Evolutionary conservation across 2,329 filamentous ascomycete species (phyloP), one percentile per base, ranked within the genome.

Genomic region (Ceratocystis alfenasii): DNA sequence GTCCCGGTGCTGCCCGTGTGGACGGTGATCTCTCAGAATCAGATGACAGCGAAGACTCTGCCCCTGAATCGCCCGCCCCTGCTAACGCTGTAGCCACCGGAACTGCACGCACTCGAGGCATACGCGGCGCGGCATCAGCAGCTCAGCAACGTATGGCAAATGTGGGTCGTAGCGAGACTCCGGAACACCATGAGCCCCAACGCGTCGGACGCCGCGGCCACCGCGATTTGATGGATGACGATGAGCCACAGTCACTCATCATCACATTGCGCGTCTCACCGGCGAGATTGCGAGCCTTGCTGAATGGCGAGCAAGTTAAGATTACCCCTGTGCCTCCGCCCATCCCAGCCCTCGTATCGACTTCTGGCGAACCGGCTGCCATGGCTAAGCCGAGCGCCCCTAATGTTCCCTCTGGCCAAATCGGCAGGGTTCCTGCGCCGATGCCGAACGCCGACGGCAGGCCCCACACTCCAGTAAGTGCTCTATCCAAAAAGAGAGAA

Each of bases 71-170:
- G n/a, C 91, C 91, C 2, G 88, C 88, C 1, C 82, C 88, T 46
- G 55, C 28, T 8, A 85, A 87, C 5, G 84, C 88, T 69, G 33
- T 44, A 10, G 80, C 84, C 46, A 78, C 82, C 62, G 90, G 90
- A 59, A 96, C 92, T 1, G 87, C 91, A 46, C 84, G 93, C 69
- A 96, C 91, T 7, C 84, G 93, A 73, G 88, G 88, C 62, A 91
- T 96, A 83, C 87, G 93, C 66, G 91, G 90, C 64, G 93, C 93
- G 17, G 93, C 93, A 17, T 87, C 86, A 30, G 88, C 87, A 55
- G 93, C 93, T 3, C 89, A 93, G 73, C 89, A 90, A 69, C 88
- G 92, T 66, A 93, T 97, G 84, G 87, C 87, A 45, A 87, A 89
- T 69, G 74, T 90, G 62, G 85, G 86, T 62, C 87, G 94, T 68